These are phyloP conservation scores for Tolypocladium ovalisporum DNA, from an alignment of 2,329 filamentous ascomycete species.

Conservation along the genomic window DNA sequence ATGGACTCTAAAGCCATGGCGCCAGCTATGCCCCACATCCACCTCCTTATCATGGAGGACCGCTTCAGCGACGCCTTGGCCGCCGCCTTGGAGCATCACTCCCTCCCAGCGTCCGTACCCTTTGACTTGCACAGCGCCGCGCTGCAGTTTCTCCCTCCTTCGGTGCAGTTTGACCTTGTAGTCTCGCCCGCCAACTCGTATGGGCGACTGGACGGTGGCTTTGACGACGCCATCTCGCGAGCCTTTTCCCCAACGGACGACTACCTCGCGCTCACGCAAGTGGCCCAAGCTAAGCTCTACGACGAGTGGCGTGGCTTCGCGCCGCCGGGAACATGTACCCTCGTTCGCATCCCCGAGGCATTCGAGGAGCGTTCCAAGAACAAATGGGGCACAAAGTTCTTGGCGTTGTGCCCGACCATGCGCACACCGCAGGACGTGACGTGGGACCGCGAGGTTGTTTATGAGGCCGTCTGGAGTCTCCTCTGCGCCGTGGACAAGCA, in stretches of 20 bases:
- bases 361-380: slow-evolving; percentile 22
- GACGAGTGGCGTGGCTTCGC: slow-evolving; percentile 36
- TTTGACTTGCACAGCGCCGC: slow-evolving; percentile 26
- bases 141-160: slow-evolving; percentile 24
- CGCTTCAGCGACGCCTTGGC: slow-evolving; percentile 27
- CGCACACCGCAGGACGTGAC: slow-evolving; percentile 27
- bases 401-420: slow-evolving; percentile 45
- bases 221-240: slow-evolving; percentile 42
- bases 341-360: slow-evolving; percentile 31
- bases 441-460: slow-evolving; percentile 43
- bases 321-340: slow-evolving; percentile 37
- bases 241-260: slow-evolving; percentile 31
- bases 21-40: slow-evolving; percentile 6
- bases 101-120: slow-evolving; percentile 17
- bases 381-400: slow-evolving; percentile 26
- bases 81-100: slow-evolving; percentile 17
- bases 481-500: slow-evolving; percentile 35
- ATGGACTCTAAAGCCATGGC: neutral
- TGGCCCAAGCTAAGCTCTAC: slow-evolving; percentile 33
- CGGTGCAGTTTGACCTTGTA: slow-evolving; percentile 32
- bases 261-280: slow-evolving; percentile 35
- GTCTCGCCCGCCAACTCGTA: slow-evolving; percentile 46
- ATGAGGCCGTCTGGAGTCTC: slow-evolving; percentile 42
- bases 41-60: slow-evolving; percentile 7
- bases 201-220: slow-evolving; percentile 40